A percentile compares a stretch with the other conserved stretches of the same genome.
Conservation (phyloP, 371 early-diverging fungal genomes). For the Mortierella sp. region DNA sequence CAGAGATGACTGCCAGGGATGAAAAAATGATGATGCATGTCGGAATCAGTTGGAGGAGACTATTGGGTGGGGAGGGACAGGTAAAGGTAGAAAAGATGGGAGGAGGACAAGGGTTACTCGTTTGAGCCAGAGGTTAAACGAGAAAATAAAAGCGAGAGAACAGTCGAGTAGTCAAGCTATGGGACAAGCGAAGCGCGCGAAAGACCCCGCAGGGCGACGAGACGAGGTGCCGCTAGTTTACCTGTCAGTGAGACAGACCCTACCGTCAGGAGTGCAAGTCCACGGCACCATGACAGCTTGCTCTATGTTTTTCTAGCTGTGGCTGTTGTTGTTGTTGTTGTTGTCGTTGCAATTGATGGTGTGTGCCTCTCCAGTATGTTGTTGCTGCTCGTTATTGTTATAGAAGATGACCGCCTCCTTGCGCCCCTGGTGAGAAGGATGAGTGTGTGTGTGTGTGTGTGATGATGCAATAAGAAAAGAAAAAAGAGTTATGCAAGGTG, state of each 20-base stretch:
- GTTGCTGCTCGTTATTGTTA: background rate
- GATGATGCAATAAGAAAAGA: background rate
- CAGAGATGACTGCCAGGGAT: constrained; percentile 51
- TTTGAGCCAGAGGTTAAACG: background rate
- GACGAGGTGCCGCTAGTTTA: constrained; percentile 8
- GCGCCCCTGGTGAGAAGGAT: background rate
- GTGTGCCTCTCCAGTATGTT: background rate
- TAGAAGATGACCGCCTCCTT: background rate
- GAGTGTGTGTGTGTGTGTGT: background rate
- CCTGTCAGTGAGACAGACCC: constrained; percentile 46
- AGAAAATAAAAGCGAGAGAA: background rate
- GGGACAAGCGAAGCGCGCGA: background rate
- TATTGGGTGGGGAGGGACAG: constrained; percentile 8
- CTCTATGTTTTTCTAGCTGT: background rate
- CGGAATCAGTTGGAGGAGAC: constrained; percentile 49
- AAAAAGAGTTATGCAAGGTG: background rate
- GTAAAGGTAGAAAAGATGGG: background rate
- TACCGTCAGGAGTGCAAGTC: constrained; percentile 45
- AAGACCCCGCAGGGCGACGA: background rate
- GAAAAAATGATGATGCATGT: constrained; percentile 57
- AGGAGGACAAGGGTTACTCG: background rate
- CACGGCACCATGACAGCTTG: constrained; percentile 29
- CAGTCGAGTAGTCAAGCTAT: background rate
- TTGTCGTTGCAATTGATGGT: background rate
- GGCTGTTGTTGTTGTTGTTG: background rate